Evolutionary conservation across 192 early-diverging fungal genomes (phyloP).

Genomic region (Coemansia aciculifera): DNA sequence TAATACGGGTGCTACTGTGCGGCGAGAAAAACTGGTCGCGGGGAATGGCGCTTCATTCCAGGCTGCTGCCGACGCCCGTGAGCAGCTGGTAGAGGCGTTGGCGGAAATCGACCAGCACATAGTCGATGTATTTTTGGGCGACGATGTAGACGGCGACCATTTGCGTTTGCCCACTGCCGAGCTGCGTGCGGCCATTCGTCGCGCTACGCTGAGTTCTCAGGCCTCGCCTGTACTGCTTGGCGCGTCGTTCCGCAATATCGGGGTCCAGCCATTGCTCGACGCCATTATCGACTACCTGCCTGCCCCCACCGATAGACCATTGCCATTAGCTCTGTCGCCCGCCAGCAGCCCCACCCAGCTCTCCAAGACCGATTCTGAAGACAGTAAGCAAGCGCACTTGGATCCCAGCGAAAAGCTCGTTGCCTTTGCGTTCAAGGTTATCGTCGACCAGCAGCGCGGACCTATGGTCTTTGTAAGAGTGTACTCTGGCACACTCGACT

Average conservation of each 20-base stretch:
- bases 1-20: conserved; percentile 25
- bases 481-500: conserved; percentile 76
- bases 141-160: conserved; percentile 71
- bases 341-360: background rate
- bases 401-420: conserved; percentile 62
- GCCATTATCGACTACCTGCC: conserved; percentile 86
- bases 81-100: conserved; percentile 76
- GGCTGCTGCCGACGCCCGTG: conserved; percentile 61
- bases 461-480: conserved; percentile 89
- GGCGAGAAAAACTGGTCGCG: background rate
- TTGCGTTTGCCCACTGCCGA: conserved; percentile 62
- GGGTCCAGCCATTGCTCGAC: conserved; percentile 92
- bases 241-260: conserved; percentile 85
- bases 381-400: conserved; percentile 16
- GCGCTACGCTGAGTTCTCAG: conserved; percentile 66
- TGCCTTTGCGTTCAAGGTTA: conserved; percentile 94
- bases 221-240: conserved; percentile 86
- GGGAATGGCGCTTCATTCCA: conserved; percentile 32
- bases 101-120: conserved; percentile 80
- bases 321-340: conserved; percentile 3
- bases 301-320: conserved; percentile 69
- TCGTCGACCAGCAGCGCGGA: conserved; percentile 81
- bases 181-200: conserved; percentile 66
- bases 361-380: background rate
- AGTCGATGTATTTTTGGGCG: conserved; percentile 78